phyloP scores from a whole-genome alignment of 108 stramenopile species.

The Heterococcus sp. region DNA sequence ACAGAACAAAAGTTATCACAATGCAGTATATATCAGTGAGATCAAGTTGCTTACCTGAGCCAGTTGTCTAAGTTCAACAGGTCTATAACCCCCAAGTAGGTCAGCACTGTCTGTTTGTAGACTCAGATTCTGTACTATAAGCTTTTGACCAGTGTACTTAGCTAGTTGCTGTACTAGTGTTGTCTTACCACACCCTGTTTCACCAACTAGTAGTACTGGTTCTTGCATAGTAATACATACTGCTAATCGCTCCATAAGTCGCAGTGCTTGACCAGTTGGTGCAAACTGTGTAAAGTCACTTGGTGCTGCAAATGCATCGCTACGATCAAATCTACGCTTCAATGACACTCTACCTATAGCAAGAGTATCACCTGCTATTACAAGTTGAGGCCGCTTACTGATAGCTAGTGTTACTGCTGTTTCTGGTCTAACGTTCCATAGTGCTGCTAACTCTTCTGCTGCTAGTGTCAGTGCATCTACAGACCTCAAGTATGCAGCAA shows the following conservation, averaged over 20 bases:
- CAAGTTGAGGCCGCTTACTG: constrained; percentile 45
- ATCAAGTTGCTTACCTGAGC: constrained; percentile 58
- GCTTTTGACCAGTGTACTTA: constrained; percentile 58
- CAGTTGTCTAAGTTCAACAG: constrained; percentile 81
- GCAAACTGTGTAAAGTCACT: constrained; percentile 59
- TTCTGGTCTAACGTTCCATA: constrained; percentile 75
- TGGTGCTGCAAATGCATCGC: not conserved
- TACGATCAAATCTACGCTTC: not conserved
- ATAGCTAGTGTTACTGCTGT: constrained; percentile 67
- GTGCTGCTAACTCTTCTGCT: constrained; percentile 66
- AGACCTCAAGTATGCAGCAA: constrained; percentile 62
- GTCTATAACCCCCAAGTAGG: constrained; percentile 91
- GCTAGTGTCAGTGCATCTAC: constrained; percentile 7
- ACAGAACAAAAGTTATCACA: too few species aligned
- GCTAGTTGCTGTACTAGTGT: constrained; percentile 90
- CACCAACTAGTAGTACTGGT: constrained; percentile 64
- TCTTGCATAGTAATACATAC: constrained; percentile 65
- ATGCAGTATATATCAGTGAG: too few species aligned
- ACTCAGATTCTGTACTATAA: constrained; percentile 92
- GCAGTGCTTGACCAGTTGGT: constrained; percentile 73
- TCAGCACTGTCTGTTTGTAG: constrained; percentile 95
- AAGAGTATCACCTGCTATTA: constrained; percentile 56
- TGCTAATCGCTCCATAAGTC: constrained; percentile 85
- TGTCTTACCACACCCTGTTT: constrained; percentile 85
- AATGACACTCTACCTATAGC: constrained; percentile 71